A percentile compares a stretch with the other conserved stretches of the same genome.
Conservation (phyloP, 805 yeast genomes). For the Yarrowia deformans region DNA sequence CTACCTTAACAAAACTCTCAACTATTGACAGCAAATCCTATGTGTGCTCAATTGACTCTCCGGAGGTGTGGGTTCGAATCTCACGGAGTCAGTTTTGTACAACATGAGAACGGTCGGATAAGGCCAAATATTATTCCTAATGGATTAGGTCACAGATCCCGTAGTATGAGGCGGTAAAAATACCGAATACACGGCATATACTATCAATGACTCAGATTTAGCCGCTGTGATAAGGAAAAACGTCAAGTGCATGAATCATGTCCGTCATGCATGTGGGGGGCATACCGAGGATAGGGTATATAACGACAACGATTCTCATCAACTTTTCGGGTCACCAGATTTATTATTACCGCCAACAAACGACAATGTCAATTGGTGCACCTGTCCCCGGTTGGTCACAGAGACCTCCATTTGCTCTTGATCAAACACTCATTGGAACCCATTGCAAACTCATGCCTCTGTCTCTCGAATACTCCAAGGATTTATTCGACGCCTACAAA, state of each 20-base stretch:
- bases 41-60: no score
- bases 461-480: constrained; percentile 18
- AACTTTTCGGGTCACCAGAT: no score
- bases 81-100: no score
- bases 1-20: no score
- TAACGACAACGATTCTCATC: neutral
- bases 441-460: constrained; percentile 25
- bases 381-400: constrained; percentile 6
- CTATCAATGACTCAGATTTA: neutral
- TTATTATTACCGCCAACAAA: no score
- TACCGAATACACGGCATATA: no score
- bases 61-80: no score
- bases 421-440: constrained; percentile 12
- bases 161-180: no score
- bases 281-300: neutral
- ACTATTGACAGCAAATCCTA: no score
- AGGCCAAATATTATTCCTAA: no score
- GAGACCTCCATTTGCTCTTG: constrained; percentile 8
- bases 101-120: no score
- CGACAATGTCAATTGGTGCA: constrained; percentile 4
- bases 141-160: no score
- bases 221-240: constrained; percentile 17
- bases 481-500: constrained; percentile 25
- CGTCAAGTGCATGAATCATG: constrained; percentile 2
- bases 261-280: constrained; percentile 33